Conservation (phyloP, 805 yeast genomes). For the Spathaspora boniae region DNA sequence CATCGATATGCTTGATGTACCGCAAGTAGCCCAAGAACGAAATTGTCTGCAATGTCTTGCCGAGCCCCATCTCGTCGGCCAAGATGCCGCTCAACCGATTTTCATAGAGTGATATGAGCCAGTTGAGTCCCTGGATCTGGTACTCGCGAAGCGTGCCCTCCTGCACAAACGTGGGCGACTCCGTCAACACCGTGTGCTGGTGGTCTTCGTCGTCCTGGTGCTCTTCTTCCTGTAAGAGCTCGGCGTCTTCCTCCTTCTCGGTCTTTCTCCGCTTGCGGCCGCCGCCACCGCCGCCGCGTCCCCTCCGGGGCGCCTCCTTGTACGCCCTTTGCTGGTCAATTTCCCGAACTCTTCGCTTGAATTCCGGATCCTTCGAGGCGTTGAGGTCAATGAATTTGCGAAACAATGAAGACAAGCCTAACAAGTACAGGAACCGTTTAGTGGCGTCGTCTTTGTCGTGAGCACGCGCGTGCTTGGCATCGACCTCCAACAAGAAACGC, state of each 20-base stretch:
- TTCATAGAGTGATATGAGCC: constrained; percentile 88
- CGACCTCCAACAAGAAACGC: constrained; percentile 48
- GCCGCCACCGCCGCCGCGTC: constrained; percentile 8
- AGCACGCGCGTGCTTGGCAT: constrained; percentile 38
- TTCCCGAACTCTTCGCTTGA: constrained; percentile 53
- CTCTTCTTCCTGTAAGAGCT: constrained; percentile 78
- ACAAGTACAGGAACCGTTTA: constrained; percentile 61
- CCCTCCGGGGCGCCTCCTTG: constrained; percentile 22
- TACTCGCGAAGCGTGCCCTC: constrained; percentile 80
- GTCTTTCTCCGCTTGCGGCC: constrained; percentile 71
- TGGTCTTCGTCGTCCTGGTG: constrained; percentile 47
- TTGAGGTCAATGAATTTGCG: constrained; percentile 64
- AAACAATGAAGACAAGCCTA: constrained; percentile 64
- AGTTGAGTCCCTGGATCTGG: constrained; percentile 91
- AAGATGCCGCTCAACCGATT: constrained; percentile 87
- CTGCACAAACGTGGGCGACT: constrained; percentile 73
- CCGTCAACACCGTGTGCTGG: constrained; percentile 69
- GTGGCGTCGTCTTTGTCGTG: constrained; percentile 55
- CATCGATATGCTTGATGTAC: constrained; percentile 71
- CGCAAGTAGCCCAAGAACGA: constrained; percentile 87
- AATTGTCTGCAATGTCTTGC: constrained; percentile 92
- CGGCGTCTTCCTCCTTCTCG: constrained; percentile 95
- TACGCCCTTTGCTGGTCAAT: constrained; percentile 50
- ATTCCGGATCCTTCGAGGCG: constrained; percentile 58
- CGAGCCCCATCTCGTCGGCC: constrained; percentile 98